These are phyloP conservation scores for Teunomyces pallodes DNA, from an alignment of 805 yeast genomes.

Conservation along the genomic window DNA sequence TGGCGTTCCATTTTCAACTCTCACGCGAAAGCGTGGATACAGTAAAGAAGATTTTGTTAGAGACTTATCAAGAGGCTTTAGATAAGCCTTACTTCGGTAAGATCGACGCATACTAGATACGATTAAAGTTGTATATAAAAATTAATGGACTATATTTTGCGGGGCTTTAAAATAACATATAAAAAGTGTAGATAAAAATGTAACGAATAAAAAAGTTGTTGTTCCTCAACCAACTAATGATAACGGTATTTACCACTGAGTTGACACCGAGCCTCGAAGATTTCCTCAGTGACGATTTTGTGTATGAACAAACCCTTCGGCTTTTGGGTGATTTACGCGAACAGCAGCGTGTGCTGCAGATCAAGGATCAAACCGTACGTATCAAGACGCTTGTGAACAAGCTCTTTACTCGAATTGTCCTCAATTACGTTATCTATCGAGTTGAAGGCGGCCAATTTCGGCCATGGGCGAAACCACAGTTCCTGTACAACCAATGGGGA, in stretches of 20 bases:
- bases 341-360: conserved; percentile 41
- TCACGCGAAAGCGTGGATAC: conserved; percentile 28
- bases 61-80: conserved; percentile 53
- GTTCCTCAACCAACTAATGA: neutral
- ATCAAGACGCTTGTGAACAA: conserved; percentile 41
- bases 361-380: conserved; percentile 34
- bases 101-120: neutral
- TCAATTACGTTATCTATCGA: conserved; percentile 29
- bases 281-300: conserved; percentile 28
- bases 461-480: conserved; percentile 22
- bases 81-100: conserved; percentile 43
- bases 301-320: conserved; percentile 51
- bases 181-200: neutral
- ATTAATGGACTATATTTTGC: no score
- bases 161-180: neutral
- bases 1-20: conserved; percentile 39
- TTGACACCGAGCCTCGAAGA: conserved; percentile 6
- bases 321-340: conserved; percentile 35
- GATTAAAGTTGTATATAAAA: no score
- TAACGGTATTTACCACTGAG: conserved; percentile 13
- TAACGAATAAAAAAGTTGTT: neutral
- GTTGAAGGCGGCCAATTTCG: conserved; percentile 9
- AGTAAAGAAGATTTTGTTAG: conserved; percentile 52
- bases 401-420: conserved; percentile 44
- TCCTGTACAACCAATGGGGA: conserved; percentile 44